phyloP scores from a whole-genome alignment of 768 basidiomycete species.

The Boletus reticulatus region DNA sequence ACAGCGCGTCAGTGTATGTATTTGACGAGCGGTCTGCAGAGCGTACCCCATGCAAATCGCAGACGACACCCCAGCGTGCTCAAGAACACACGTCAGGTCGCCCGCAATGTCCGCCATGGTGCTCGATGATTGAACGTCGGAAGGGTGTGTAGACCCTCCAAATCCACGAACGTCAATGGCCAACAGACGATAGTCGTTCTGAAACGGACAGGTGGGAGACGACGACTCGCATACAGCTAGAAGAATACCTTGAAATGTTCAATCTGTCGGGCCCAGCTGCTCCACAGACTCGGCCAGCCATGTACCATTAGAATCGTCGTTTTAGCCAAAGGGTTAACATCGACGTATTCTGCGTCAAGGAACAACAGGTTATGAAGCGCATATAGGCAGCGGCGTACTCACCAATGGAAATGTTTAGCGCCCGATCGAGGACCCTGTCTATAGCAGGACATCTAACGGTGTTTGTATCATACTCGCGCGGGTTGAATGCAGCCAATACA shows the following conservation, averaged over 20 bases:
- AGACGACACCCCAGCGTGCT: constrained; percentile 45
- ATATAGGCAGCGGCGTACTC: constrained; percentile 21
- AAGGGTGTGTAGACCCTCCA: constrained; percentile 63
- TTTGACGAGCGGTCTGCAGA: not conserved
- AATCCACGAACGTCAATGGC: constrained; percentile 70
- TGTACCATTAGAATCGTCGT: constrained; percentile 66
- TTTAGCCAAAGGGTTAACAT: constrained; percentile 50
- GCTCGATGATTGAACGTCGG: constrained; percentile 56
- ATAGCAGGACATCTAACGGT: constrained; percentile 41
- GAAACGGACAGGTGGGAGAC: not conserved
- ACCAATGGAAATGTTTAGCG: constrained; percentile 47
- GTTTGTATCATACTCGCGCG: constrained; percentile 34
- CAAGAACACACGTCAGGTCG: constrained; percentile 63
- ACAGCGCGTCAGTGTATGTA: not conserved
- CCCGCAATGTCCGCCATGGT: constrained; percentile 58
- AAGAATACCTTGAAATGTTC: constrained; percentile 53
- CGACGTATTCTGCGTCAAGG: constrained; percentile 51
- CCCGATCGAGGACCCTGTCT: constrained; percentile 33
- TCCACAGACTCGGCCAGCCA: constrained; percentile 80
- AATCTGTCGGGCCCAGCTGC: constrained; percentile 71
- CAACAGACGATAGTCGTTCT: constrained; percentile 63
- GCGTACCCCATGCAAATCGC: constrained; percentile 64
- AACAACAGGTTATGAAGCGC: not conserved
- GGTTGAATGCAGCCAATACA: constrained; percentile 32
- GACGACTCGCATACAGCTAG: too few relatives aligned